Base-by-base conservation (phyloP, 208 protist species). In the Trypanosoma rangeli region DNA sequence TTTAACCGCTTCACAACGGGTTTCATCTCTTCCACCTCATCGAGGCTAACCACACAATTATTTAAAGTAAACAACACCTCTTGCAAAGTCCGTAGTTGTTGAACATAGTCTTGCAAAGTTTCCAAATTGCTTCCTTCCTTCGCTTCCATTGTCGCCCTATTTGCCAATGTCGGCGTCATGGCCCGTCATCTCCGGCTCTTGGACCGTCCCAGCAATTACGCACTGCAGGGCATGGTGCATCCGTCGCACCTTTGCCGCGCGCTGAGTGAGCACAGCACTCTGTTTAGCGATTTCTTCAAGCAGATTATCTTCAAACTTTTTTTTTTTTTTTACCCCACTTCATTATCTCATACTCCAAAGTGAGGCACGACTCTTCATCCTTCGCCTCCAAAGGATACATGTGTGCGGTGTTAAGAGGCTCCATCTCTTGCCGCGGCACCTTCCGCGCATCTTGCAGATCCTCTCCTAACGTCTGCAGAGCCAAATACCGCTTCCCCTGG, bases 311-410 rank as follows among this genome's bases (percentile, higher is more conserved):
- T 55, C 60, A 35, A 42, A 53, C 7, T 53, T 24, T 39, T 65
- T 44, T 16, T n/a, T n/a, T n/a, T n/a, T n/a, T n/a, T n/a, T n/a
- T n/a, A n/a, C 10, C 16, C 15, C n/a, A 37, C 48, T 3, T 55
- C 60, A 65, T 55, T 24, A 31, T 46, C 48, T 65, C 60, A 35
- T 55, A 1, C 50, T 65, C 60, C 12, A 65, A 22, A 4, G 55
- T 4, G n/a, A 65, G 37, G 15, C 60, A 46, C 33, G n/a, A 37
- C 20, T 54, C 55, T 12, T 65, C 31, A 9, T 65, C 60, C 33
- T 65, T 46, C 3, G 46, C 63, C 10, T 49, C 35, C 15, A 57
- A 49, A 9, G 50, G 50, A 28, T 33, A 18, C 9, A 35, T 33
- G 33, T 60, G 18, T 24, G 28, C 48, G 13, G 12, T 29, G 2